Base-by-base conservation (phyloP, 2,329 filamentous ascomycete genomes). In the Arthroderma uncinatum region DNA sequence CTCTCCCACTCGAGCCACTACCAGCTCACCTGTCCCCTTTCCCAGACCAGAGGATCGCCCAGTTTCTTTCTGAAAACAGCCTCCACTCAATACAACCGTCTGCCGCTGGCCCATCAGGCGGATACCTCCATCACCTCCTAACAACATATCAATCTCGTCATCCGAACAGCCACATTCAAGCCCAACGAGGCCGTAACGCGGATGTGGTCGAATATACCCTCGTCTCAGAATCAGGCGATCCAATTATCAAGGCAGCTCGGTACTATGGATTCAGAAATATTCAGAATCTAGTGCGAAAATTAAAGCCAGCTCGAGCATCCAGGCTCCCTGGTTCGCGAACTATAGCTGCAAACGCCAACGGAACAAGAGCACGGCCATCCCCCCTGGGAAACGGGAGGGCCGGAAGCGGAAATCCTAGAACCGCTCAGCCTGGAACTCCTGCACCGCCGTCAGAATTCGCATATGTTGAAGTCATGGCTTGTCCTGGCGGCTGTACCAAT, bases 381-480 rank as follows among this genome's bases (percentile, higher is more conserved):
- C 14, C 50, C 21, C 5, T 23, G 1, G 30, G 14, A 23, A 30
- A 50, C 1, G 47, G 47, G n/a, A 50, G 34, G 14, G 34, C 14
- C 2, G 34, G 34, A 12, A 7, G 28, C 28, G 80, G 74, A 5
- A 80, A 80, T 64, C 55, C 70, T 16, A 65, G 75, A 16, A 68
- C 71, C 16, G 71, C 74, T 4, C 34, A 50, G 7, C 12, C 28
- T 10, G 47, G 12, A 33, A 64, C 63, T 36, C 68, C 62, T 12
- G 63, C 60, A 47, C 62, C 65, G 25, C 66, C 66, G 12, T 72
- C 81, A 5, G 89, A 95, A 36, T 91, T 91, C 69, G 81, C 86
- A n/a, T 97, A 95, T 71, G 87, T 97, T 28, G 93, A 98, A 73
- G 93, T 98, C 58, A 98, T 98, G 93, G 93, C 93, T 12, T 98